Evolutionary conservation across 1,284 basidiomycete species (phyloP).

Genomic region (Heterobasidion occidentale): DNA sequence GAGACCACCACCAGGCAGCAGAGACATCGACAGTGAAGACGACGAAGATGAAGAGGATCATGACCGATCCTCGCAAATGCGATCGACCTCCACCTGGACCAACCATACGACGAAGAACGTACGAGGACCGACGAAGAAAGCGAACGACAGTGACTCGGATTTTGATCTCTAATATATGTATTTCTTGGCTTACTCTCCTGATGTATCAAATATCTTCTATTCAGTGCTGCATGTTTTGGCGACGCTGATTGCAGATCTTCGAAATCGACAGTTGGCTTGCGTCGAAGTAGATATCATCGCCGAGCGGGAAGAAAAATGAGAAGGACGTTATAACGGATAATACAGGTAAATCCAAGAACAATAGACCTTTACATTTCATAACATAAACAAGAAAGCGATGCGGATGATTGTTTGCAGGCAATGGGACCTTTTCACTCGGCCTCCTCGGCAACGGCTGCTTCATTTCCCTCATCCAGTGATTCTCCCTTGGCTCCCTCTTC

Average conservation of each 20-base stretch:
- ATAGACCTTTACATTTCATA: not conserved
- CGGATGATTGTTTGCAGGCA: not conserved
- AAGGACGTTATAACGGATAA: not conserved
- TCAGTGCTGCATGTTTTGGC: no score
- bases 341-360: not conserved
- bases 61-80: constrained; percentile 37
- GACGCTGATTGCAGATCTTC: no score
- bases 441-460: not conserved
- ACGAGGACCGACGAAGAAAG: constrained; percentile 34
- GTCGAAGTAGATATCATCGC: no score
- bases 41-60: constrained; percentile 40
- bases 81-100: constrained; percentile 47
- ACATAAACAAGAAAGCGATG: not conserved
- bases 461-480: not conserved
- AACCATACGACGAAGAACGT: constrained; percentile 54
- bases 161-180: constrained; percentile 48
- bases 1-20: constrained; percentile 19
- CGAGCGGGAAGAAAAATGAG: no score
- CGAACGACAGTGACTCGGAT: constrained; percentile 64
- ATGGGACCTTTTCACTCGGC: not conserved
- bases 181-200: not conserved
- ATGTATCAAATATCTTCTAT: not conserved
- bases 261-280: no score
- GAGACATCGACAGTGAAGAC: constrained; percentile 16
- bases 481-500: constrained; percentile 10